phyloP scores from a whole-genome alignment of 441 rosid genomes.

The Flueggea neowawraea region DNA sequence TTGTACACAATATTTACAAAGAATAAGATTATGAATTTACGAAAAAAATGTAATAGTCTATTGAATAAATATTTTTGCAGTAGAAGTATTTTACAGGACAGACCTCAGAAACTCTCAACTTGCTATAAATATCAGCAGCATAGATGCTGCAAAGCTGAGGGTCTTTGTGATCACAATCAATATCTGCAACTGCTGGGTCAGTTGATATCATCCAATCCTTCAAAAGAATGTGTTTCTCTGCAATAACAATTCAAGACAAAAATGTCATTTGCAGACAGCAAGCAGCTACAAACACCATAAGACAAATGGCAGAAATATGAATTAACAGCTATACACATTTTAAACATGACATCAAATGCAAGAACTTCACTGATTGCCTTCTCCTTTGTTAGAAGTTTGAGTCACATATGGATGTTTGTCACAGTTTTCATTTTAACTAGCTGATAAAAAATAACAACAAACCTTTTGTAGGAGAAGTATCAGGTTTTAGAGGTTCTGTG shows the following conservation, averaged over 20 bases:
- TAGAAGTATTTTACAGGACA: constrained; percentile 13
- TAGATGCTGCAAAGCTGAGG: constrained; percentile 67
- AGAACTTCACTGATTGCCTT: no score
- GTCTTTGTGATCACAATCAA: constrained; percentile 57
- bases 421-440: neutral
- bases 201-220: constrained; percentile 24
- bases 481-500: constrained; percentile 17
- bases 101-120: constrained; percentile 75
- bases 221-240: constrained; percentile 26
- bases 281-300: constrained; percentile 9
- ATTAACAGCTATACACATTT: neutral
- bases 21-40: neutral
- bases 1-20: neutral
- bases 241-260: constrained; percentile 33
- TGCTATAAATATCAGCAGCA: constrained; percentile 56
- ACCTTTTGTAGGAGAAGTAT: constrained; percentile 33
- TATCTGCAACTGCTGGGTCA: constrained; percentile 41
- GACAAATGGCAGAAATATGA: constrained; percentile 1
- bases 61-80: neutral
- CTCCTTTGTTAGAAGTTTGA: neutral
- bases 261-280: constrained; percentile 19
- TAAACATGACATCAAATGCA: no score
- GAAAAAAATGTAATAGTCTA: neutral
- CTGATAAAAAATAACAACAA: constrained; percentile 7
- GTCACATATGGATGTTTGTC: neutral